Evolutionary conservation across 129 eudicot species (phyloP), one percentile per base, ranked within the genome.

Genomic region (sunflower (Helianthus annuus)): DNA sequence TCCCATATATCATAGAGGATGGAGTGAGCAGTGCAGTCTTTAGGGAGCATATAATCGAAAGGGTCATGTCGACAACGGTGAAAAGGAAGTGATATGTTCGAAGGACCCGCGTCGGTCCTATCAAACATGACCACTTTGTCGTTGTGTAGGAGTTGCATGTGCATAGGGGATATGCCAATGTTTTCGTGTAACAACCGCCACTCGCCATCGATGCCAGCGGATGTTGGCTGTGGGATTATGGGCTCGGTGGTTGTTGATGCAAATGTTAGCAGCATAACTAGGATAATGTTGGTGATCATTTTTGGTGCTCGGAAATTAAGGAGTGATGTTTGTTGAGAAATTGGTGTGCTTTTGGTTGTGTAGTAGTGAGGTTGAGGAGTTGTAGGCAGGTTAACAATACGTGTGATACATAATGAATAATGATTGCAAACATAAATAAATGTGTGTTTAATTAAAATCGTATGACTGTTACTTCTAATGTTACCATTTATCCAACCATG

Each of bases 21-120:
- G 3, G 97, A 92, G 78, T 92, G 97, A 16, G 97, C 97, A 4
- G 96, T 80, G 77, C 93, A 92, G 42, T 92, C 97, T 6, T 15
- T 75, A 29, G 49, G 79, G 70, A 88, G 87, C 34, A 79, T 76
- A n/a, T 55, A 8, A 49, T 92, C 97, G 5, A 54, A 64, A 0
- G 83, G 83, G 59, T 92, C 91, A 8, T 63, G 51, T 48, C 96
- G 81, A 51, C 97, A 92, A 2, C 57, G 77, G 29, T 87, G 85
- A 6, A 56, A 64, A 1, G 96, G 89, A 2, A 92, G 87, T 32
- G 97, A 77, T 65, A 92, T 75, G 76, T 86, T 86, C 3, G 97
- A 92, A n/a, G 75, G 76, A 55, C 97, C 96, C 4, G 87, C 83
- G 68, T 88, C 91, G 3, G 96, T 88, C 42, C 96, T 74, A 14